phyloP scores from a whole-genome alignment of 2,329 filamentous ascomycete species.

The Herpomyces periplanetae region DNA sequence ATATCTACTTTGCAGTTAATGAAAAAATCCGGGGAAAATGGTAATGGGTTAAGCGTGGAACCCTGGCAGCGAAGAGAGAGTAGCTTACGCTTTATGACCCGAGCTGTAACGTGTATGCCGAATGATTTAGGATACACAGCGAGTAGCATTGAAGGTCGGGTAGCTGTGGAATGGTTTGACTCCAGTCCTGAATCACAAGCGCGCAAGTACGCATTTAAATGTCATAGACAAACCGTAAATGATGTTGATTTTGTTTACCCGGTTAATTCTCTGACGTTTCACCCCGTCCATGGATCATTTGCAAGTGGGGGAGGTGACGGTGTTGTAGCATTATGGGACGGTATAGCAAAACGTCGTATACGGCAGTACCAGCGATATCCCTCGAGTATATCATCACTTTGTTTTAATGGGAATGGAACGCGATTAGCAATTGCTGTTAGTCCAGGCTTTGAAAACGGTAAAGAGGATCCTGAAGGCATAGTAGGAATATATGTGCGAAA shows the following conservation, averaged over 20 bases:
- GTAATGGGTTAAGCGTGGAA: constrained; percentile 14
- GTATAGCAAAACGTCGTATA: constrained; percentile 53
- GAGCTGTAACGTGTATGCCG: constrained; percentile 78
- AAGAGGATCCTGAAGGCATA: constrained; percentile 26
- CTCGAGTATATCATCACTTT: constrained; percentile 32
- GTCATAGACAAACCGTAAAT: constrained; percentile 36
- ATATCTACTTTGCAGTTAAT: constrained; percentile 13
- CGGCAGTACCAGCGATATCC: constrained; percentile 55
- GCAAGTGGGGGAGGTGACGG: constrained; percentile 64
- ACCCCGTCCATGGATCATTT: constrained; percentile 44
- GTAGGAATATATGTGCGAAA: constrained; percentile 44
- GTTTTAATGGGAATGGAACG: constrained; percentile 36
- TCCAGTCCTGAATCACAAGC: constrained; percentile 50
- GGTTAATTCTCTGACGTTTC: constrained; percentile 60
- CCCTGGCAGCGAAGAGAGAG: constrained; percentile 84
- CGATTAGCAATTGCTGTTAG: constrained; percentile 43
- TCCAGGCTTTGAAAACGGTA: constrained; percentile 54
- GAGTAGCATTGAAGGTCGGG: constrained; percentile 64
- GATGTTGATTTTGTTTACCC: constrained; percentile 53
- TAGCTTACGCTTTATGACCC: constrained; percentile 76
- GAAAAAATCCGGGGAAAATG: constrained; percentile 5
- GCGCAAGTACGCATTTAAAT: constrained; percentile 94
- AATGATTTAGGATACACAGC: constrained; percentile 78
- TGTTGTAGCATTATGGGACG: constrained; percentile 73
- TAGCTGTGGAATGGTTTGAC: constrained; percentile 94